Conservation (phyloP, 495 filamentous ascomycete species). For the Pseudotulostoma volvatum region DNA sequence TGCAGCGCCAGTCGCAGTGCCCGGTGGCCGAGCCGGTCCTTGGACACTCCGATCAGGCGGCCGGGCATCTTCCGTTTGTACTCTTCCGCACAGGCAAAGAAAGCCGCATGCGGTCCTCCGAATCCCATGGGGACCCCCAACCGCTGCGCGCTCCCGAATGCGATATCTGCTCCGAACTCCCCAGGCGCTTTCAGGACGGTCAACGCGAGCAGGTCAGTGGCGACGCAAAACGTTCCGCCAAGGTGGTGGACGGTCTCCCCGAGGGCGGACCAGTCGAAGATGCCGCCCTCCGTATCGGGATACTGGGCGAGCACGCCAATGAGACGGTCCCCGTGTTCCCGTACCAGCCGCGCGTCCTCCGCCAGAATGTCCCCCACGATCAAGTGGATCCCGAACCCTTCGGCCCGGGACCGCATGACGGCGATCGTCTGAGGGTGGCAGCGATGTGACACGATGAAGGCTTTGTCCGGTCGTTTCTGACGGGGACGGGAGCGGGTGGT, state of each 20-base stretch:
- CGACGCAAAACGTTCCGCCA: constrained; percentile 72
- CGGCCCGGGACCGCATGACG: constrained; percentile 74
- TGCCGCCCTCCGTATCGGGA: constrained; percentile 74
- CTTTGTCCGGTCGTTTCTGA: constrained; percentile 60
- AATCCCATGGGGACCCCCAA: constrained; percentile 90
- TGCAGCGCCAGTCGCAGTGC: constrained; percentile 85
- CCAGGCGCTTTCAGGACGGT: constrained; percentile 83
- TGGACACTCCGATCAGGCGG: constrained; percentile 81
- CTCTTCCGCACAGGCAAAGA: constrained; percentile 87
- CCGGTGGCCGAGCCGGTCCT: constrained; percentile 69
- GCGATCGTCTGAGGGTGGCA: constrained; percentile 84
- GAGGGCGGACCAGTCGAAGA: constrained; percentile 57
- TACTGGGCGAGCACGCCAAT: constrained; percentile 92
- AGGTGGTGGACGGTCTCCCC: constrained; percentile 64
- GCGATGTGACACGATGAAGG: constrained; percentile 66
- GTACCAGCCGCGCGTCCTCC: constrained; percentile 43
- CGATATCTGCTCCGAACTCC: constrained; percentile 94
- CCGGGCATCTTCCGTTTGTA: constrained; percentile 95
- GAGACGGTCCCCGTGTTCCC: constrained; percentile 63
- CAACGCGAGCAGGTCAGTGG: constrained; percentile 81
- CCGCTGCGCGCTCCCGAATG: constrained; percentile 89
- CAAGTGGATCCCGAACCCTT: constrained; percentile 82
- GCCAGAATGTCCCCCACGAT: constrained; percentile 52
- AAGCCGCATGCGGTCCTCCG: constrained; percentile 91
- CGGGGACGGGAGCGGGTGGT: constrained; percentile 55